These are phyloP conservation scores for Erysimum pusillum DNA, from an alignment of 441 rosid species.

Conservation along the genomic window DNA sequence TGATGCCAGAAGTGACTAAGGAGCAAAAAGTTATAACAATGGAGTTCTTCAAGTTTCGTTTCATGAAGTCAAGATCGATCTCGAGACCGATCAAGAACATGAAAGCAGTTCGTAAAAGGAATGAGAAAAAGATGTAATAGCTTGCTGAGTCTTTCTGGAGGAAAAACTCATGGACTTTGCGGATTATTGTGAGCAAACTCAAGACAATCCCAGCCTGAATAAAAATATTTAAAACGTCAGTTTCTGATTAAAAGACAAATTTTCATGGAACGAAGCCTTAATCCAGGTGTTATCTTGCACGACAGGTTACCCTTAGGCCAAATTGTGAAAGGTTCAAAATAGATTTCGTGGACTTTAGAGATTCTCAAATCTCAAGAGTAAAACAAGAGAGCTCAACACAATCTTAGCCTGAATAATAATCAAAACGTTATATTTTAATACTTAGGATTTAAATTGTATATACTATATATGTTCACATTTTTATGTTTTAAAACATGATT, in stretches of 20 bases:
- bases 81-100: conserved; percentile 90
- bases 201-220: conserved; percentile 82
- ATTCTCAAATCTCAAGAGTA: too few relatives aligned
- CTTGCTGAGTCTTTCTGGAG: conserved; percentile 64
- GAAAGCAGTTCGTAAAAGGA: conserved; percentile 64
- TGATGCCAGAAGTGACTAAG: conserved; percentile 45
- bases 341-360: neutral
- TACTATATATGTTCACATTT: too few relatives aligned
- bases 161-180: conserved; percentile 52
- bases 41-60: conserved; percentile 58
- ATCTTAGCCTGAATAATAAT: neutral
- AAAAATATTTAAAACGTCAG: neutral
- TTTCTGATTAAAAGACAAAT: neutral
- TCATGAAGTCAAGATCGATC: conserved; percentile 63
- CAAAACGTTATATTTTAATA: neutral
- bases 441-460: too few relatives aligned
- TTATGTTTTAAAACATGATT: too few relatives aligned
- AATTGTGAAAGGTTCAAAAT: neutral
- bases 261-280: neutral
- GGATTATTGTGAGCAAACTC: conserved; percentile 65
- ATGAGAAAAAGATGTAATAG: conserved; percentile 60
- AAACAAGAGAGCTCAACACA: neutral
- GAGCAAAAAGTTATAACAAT: conserved; percentile 58
- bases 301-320: neutral
- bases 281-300: neutral